phyloP scores from a whole-genome alignment of 176 grass and related monocot genomes.

The Elymus sibiricus region DNA sequence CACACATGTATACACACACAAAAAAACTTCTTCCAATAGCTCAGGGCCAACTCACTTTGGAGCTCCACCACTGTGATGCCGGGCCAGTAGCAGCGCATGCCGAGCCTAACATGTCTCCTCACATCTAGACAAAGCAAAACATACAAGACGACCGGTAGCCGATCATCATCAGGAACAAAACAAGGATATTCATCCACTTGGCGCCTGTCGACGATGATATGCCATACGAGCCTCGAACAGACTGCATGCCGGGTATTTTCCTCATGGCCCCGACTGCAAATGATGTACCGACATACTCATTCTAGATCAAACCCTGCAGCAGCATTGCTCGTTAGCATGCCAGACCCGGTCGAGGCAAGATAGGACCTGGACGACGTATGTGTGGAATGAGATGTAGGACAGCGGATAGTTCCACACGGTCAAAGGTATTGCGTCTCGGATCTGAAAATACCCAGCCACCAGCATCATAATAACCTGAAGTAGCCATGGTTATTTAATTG shows the following conservation, averaged over 20 bases:
- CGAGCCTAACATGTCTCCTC: conserved; percentile 31
- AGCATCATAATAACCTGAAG: conserved; percentile 87
- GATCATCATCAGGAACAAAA: conserved; percentile 63
- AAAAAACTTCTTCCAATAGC: not conserved
- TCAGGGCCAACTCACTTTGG: conserved; percentile 25
- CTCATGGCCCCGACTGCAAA: conserved; percentile 84
- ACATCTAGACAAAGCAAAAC: conserved; percentile 54
- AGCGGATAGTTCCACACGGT: conserved; percentile 75
- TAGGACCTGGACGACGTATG: conserved; percentile 58
- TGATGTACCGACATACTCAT: conserved; percentile 79
- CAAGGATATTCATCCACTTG: conserved; percentile 77
- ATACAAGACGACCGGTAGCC: conserved; percentile 59
- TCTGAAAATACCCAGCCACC: conserved; percentile 79
- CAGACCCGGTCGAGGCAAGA: not conserved
- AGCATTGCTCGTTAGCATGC: not conserved
- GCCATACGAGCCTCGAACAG: conserved; percentile 71
- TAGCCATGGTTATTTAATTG: not conserved
- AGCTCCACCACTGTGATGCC: conserved; percentile 24
- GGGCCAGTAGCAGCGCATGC: conserved; percentile 8
- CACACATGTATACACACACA: conserved; percentile 9
- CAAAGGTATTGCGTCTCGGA: conserved; percentile 45
- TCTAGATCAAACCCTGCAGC: conserved; percentile 76
- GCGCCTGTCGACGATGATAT: conserved; percentile 61
- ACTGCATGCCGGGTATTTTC: conserved; percentile 73
- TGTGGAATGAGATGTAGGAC: conserved; percentile 75